A percentile compares a stretch with the other conserved stretches of the same genome.
Evolutionary conservation across 2,329 filamentous ascomycete species (phyloP).

Genomic region (Paracamarosporium sp.): DNA sequence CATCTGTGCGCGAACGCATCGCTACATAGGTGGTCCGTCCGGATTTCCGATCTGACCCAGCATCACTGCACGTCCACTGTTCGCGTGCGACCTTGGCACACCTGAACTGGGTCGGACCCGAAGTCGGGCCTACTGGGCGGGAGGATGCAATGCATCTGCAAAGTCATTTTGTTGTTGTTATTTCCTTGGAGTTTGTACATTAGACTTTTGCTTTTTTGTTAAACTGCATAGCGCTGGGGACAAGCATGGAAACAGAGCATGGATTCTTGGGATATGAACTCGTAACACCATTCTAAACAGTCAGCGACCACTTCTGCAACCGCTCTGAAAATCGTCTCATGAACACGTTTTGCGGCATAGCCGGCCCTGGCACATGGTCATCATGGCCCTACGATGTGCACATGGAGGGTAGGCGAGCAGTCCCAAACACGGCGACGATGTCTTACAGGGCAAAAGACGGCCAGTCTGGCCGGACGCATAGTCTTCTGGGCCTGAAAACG

Average conservation of each 20-base stretch:
- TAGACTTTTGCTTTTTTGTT: background rate
- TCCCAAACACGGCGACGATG: background rate
- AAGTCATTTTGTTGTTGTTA: background rate
- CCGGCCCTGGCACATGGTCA: background rate
- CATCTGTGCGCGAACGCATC: background rate
- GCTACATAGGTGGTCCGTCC: background rate
- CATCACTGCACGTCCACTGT: background rate
- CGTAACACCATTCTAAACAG: background rate
- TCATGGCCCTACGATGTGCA: background rate
- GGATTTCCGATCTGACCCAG: background rate
- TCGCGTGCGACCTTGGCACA: slow-evolving; percentile 2
- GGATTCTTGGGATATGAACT: background rate
- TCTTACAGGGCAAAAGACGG: background rate
- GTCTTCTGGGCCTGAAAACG: background rate
- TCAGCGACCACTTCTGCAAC: background rate
- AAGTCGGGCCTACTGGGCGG: background rate
- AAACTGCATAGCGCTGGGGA: slow-evolving; percentile 7
- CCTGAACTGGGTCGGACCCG: background rate
- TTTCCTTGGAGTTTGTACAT: background rate
- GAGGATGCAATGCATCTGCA: no score
- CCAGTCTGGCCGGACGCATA: background rate
- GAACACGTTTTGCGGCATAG: background rate
- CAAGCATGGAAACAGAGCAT: background rate
- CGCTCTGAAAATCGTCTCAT: background rate
- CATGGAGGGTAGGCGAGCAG: background rate